Evolutionary conservation across 441 rosid species (phyloP), one percentile per base, ranked within the genome.

Genomic region (Codiaeum variegatum): DNA sequence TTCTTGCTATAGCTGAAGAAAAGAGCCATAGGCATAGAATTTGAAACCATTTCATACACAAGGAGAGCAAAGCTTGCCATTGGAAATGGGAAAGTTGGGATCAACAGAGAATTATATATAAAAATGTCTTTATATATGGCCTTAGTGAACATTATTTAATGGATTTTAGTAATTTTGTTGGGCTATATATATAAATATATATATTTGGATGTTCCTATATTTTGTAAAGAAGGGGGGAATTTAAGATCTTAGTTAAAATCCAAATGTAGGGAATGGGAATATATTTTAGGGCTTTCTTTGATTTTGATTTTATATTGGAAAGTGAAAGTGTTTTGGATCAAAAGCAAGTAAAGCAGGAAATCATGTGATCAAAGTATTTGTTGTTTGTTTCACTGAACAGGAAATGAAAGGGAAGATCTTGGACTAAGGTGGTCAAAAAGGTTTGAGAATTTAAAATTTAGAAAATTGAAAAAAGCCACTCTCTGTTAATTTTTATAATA

Each of bases 1-100:
- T 95, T 56, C 94, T 95, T 60, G 79, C 83, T 44, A 64, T 93
- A 61, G 95, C 89, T 40, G 87, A 93, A 40, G 95, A 91, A 46
- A 90, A 68, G 85, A 85, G 40, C 76, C 78, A 52, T 42, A 77
- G 89, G 78, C 89, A 85, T 74, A 85, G 90, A 84, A 62, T 83
- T 52, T 92, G 66, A 84, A n/a, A n/a, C n/a, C 69, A 2, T 66
- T 63, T 28, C 31, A 11, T 24, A 70, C 58, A 18, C 19, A 34
- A 11, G 3, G n/a, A 21, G 75, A 55, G 16, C 40, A 3, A 28
- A 56, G 24, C 12, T 46, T 13, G 60, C 36, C 5, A 26, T 56
- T 32, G 38, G 18, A 24, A 58, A 5, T 56, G 61, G 67, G 52
- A 15, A 76, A 70, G 59, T 34, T 46, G 77, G 72, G 62, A 66